phyloP scores from a whole-genome alignment of 176 grass and related monocot genomes.

The Tillandsia leiboldiana region DNA sequence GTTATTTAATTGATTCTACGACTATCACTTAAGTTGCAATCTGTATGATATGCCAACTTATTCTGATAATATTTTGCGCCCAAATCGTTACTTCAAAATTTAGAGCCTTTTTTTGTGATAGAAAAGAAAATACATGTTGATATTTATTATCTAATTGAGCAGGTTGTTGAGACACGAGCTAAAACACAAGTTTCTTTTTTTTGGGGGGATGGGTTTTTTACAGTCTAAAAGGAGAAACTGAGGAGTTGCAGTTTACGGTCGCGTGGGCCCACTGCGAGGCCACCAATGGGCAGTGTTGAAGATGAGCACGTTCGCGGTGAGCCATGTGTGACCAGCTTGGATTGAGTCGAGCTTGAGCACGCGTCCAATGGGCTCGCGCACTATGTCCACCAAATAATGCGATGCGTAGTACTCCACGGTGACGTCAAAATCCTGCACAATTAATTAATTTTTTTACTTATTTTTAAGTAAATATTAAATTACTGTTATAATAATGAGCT shows the following conservation, averaged over 20 bases:
- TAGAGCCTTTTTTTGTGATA: no score
- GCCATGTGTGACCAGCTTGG: slow-evolving; percentile 31
- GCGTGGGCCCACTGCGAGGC: slow-evolving; percentile 38
- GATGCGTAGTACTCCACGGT: slow-evolving; percentile 63
- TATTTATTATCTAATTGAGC: no score
- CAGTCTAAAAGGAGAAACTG: background rate
- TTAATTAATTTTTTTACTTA: background rate
- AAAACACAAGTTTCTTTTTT: no score
- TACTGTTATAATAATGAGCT: no score
- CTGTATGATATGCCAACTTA: no score
- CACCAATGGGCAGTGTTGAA: slow-evolving; percentile 98
- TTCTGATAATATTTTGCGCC: no score
- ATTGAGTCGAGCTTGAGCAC: slow-evolving; percentile 67
- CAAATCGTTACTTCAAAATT: no score
- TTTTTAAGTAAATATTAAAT: background rate
- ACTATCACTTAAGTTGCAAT: no score
- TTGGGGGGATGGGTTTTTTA: no score
- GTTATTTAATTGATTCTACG: no score
- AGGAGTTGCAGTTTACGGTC: slow-evolving; percentile 28
- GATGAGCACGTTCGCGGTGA: slow-evolving; percentile 58
- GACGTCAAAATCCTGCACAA: slow-evolving; percentile 62
- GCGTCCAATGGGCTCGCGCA: slow-evolving; percentile 30
- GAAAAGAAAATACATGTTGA: no score
- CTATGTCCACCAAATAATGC: slow-evolving; percentile 81
- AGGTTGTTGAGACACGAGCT: no score